These are phyloP conservation scores for Saccharomyces mikatae DNA, from an alignment of 805 yeast species.

Conservation along the genomic window DNA sequence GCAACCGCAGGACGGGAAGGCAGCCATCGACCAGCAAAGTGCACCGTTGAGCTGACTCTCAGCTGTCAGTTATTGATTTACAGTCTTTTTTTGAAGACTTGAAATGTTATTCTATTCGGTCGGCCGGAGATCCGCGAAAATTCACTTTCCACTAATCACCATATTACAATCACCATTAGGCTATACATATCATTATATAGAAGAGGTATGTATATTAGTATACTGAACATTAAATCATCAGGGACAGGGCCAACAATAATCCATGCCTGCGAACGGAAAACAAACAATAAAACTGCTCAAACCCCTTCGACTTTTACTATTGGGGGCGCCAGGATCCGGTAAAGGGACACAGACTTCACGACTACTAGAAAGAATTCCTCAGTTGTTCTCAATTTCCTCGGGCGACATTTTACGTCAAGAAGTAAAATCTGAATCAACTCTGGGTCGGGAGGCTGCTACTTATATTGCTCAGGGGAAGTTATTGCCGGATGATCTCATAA, in stretches of 20 bases:
- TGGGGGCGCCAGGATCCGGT: constrained; percentile 96
- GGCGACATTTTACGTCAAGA: constrained; percentile 77
- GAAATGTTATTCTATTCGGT: background rate
- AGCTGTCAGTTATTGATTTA: too few species aligned
- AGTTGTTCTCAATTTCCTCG: constrained; percentile 57
- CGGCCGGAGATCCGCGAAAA: background rate
- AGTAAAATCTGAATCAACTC: constrained; percentile 42
- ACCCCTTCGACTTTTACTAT: constrained; percentile 58
- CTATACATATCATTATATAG: background rate
- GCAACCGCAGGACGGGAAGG: background rate
- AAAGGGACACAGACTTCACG: constrained; percentile 82
- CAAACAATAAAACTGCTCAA: background rate
- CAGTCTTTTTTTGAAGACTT: background rate
- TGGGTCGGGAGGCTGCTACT: constrained; percentile 51
- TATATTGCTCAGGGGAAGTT: constrained; percentile 57
- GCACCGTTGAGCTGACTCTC: background rate
- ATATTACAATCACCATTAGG: background rate
- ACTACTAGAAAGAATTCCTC: constrained; percentile 46
- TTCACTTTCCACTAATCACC: background rate
- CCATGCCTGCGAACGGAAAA: background rate
- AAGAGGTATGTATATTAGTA: background rate
- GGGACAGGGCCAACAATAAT: background rate
- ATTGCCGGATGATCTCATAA: constrained; percentile 68
- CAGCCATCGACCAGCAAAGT: background rate
- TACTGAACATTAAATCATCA: background rate